phyloP scores from a whole-genome alignment of 768 basidiomycete species.

The Kwoniella pini region DNA sequence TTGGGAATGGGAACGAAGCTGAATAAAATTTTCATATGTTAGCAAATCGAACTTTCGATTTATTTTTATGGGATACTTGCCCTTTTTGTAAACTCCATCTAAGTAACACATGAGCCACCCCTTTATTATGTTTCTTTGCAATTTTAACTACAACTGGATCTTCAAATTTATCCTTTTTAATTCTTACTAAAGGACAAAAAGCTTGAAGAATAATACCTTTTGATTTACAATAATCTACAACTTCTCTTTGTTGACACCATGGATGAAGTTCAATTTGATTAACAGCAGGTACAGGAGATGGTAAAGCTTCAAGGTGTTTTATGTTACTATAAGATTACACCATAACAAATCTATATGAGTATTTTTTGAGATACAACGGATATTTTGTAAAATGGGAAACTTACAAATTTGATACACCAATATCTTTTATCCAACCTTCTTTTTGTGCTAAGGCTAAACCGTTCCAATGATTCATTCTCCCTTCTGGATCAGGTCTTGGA shows the following conservation, averaged over 20 bases:
- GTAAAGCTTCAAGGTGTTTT: slow-evolving; percentile 47
- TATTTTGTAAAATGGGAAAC: slow-evolving; percentile 7
- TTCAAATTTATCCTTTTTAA: slow-evolving; percentile 58
- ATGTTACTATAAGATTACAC: slow-evolving; percentile 46
- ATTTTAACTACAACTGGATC: slow-evolving; percentile 41
- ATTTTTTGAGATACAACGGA: no score
- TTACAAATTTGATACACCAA: slow-evolving; percentile 52
- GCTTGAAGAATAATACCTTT: slow-evolving; percentile 61
- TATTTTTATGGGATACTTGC: no score
- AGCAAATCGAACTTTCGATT: no score
- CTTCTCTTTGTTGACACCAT: slow-evolving; percentile 73
- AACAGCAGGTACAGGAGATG: slow-evolving; percentile 41
- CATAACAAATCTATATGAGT: no score
- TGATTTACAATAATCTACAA: slow-evolving; percentile 70
- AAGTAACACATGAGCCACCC: slow-evolving; percentile 57
- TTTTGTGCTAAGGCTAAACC: slow-evolving; percentile 40
- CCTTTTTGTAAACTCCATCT: slow-evolving; percentile 60
- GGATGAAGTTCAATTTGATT: slow-evolving; percentile 55
- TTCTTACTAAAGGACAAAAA: slow-evolving; percentile 55
- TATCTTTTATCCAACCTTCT: slow-evolving; percentile 50
- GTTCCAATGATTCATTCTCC: slow-evolving; percentile 45
- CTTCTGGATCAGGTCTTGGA: slow-evolving; percentile 29
- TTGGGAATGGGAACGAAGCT: slow-evolving; percentile 27
- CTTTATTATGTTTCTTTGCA: slow-evolving; percentile 46
- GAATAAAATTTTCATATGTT: no score